Percentiles rank a stretch among this genome's conserved stretches.
phyloP scores from a whole-genome alignment of 1,284 basidiomycete species.

The Microbotryum violaceum region DNA sequence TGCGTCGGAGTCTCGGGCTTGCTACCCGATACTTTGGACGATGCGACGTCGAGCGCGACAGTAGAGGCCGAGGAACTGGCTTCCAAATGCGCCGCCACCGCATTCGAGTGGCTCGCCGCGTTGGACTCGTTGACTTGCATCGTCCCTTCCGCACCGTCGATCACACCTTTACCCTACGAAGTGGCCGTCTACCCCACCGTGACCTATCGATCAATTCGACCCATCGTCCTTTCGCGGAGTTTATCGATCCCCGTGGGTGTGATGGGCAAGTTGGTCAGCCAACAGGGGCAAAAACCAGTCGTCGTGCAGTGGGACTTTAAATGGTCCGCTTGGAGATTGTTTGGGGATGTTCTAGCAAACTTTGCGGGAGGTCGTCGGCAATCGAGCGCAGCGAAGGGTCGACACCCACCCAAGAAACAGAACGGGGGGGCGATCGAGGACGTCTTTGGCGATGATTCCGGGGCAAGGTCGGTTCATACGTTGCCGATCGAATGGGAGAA shows the following conservation, averaged over 20 bases:
- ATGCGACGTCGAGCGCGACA: slow-evolving; percentile 30
- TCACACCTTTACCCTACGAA: slow-evolving; percentile 57
- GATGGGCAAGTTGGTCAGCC: slow-evolving; percentile 57
- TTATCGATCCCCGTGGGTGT: slow-evolving; percentile 59
- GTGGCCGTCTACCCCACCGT: slow-evolving; percentile 55
- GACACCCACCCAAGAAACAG: slow-evolving; percentile 1
- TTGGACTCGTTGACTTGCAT: slow-evolving; percentile 70
- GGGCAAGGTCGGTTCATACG: slow-evolving; percentile 35
- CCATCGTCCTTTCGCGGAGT: slow-evolving; percentile 66
- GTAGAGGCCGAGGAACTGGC: slow-evolving; percentile 33
- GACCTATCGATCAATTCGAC: slow-evolving; percentile 56
- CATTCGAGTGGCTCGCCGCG: slow-evolving; percentile 63
- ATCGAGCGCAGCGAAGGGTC: not conserved
- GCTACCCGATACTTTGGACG: slow-evolving; percentile 54
- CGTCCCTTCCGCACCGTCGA: slow-evolving; percentile 51
- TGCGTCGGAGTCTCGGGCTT: slow-evolving; percentile 45
- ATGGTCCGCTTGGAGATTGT: slow-evolving; percentile 72
- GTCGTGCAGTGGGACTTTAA: slow-evolving; percentile 72
- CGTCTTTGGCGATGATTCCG: slow-evolving; percentile 41
- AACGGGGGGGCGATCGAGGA: slow-evolving; percentile 5
- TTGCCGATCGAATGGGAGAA: slow-evolving; percentile 57
- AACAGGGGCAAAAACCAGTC: slow-evolving; percentile 57
- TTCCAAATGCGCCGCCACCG: slow-evolving; percentile 52
- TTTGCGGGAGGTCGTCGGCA: slow-evolving; percentile 50
- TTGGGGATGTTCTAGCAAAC: slow-evolving; percentile 66